phyloP scores from a whole-genome alignment of 345 rosid species.

The Excoecaria cochinchinensis region DNA sequence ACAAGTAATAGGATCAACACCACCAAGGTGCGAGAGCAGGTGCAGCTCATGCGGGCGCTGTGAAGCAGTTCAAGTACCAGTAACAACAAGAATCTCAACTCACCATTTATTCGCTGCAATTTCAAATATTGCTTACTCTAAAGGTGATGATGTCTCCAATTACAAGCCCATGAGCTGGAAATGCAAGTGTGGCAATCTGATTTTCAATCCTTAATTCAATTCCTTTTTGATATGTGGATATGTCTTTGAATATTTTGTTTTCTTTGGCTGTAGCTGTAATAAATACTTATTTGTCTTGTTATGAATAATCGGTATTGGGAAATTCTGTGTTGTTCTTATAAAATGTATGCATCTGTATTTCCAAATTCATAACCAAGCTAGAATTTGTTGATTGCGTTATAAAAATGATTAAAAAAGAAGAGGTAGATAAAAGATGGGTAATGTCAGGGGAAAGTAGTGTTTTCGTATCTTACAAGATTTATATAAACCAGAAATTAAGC shows the following conservation, averaged over 20 bases:
- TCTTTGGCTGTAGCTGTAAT: neutral
- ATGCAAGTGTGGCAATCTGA: conserved; percentile 65
- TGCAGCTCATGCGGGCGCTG: conserved; percentile 54
- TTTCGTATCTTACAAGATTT: conserved; percentile 47
- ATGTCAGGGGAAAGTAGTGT: conserved; percentile 24
- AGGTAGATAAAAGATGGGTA: too few relatives aligned
- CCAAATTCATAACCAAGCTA: neutral
- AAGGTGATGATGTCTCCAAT: conserved; percentile 57
- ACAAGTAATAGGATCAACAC: conserved; percentile 55
- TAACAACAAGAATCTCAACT: conserved; percentile 28
- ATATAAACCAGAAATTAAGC: neutral
- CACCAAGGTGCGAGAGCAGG: conserved; percentile 59
- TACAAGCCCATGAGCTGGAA: conserved; percentile 82
- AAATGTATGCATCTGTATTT: neutral
- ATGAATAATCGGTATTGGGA: neutral
- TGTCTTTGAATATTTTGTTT: neutral
- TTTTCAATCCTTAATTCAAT: conserved; percentile 46
- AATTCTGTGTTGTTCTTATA: neutral
- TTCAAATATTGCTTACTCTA: conserved; percentile 28
- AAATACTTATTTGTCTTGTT: neutral
- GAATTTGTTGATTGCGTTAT: neutral
- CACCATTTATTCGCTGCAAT: conserved; percentile 25
- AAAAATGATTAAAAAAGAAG: too few relatives aligned
- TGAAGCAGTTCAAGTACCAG: conserved; percentile 66
- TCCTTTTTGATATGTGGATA: conserved; percentile 4